Percentiles rank a stretch among this genome's conserved stretches.
Evolutionary conservation across 2,329 filamentous ascomycete species (phyloP).

Genomic region (Aspergillus ibericus): DNA sequence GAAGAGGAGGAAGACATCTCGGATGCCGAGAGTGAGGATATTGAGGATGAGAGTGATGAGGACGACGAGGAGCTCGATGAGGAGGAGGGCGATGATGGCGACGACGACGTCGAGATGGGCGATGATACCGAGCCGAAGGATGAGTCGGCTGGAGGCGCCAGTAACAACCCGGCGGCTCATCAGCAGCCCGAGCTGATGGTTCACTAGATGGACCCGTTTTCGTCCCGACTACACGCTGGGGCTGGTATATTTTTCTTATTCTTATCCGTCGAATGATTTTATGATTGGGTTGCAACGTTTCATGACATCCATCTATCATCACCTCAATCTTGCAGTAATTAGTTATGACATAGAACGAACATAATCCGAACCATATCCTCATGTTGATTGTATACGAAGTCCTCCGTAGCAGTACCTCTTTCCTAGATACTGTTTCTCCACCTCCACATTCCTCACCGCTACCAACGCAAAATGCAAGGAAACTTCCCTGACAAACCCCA

Average conservation of each 20-base stretch:
- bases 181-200: constrained; percentile 49
- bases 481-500: neutral
- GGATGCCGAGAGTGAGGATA: constrained; percentile 75
- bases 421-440: neutral
- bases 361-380: constrained; percentile 10
- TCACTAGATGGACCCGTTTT: constrained; percentile 34
- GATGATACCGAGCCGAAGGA: constrained; percentile 51
- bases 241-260: constrained; percentile 3
- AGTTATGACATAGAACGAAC: constrained; percentile 31
- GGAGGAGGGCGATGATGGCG: constrained; percentile 59
- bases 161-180: constrained; percentile 32
- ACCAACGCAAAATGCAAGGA: constrained; percentile 7
- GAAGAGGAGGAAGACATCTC: constrained; percentile 67
- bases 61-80: constrained; percentile 69
- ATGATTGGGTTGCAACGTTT: constrained; percentile 32
- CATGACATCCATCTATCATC: constrained; percentile 17
- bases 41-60: constrained; percentile 74
- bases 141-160: constrained; percentile 20
- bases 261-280: constrained; percentile 26
- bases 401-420: neutral
- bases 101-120: constrained; percentile 60
- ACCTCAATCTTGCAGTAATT: constrained; percentile 20
- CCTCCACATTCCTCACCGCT: neutral
- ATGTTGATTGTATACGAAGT: neutral
- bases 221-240: neutral